phyloP scores from a whole-genome alignment of 139 green algal genomes.

The Coccomyxa sp. region DNA sequence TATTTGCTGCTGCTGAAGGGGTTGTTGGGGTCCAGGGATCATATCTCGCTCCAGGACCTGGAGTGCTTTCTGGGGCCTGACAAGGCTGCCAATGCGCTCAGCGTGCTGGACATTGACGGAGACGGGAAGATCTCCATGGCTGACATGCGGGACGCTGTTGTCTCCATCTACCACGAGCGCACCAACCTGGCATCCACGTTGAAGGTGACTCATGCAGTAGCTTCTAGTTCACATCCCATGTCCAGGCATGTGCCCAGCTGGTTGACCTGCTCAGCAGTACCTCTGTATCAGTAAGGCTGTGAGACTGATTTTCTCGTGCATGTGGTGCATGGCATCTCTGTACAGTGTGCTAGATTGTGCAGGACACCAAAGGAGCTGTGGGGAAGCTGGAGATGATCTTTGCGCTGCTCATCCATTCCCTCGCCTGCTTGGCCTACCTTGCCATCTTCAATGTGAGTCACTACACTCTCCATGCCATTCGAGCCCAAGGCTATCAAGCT shows the following conservation, averaged over 20 bases:
- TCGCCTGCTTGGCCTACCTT: slow-evolving; percentile 54
- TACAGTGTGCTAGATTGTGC: too few relatives aligned
- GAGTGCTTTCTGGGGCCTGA: slow-evolving; percentile 40
- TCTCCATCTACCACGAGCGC: slow-evolving; percentile 32
- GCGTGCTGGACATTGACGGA: slow-evolving; percentile 45
- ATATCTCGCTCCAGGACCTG: slow-evolving; percentile 49
- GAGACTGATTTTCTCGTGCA: too few relatives aligned
- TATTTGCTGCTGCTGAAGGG: too few relatives aligned
- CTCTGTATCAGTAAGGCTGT: too few relatives aligned
- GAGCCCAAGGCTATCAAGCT: neutral
- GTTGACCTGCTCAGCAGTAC: too few relatives aligned
- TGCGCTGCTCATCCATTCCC: slow-evolving; percentile 36
- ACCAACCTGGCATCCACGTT: slow-evolving; percentile 37
- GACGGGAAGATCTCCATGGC: slow-evolving; percentile 24
- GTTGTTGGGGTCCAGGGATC: slow-evolving; percentile 21
- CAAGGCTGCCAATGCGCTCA: slow-evolving; percentile 45
- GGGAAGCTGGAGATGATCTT: slow-evolving; percentile 56
- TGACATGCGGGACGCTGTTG: slow-evolving; percentile 32
- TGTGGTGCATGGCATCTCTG: too few relatives aligned
- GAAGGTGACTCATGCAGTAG: neutral
- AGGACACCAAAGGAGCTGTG: slow-evolving; percentile 63
- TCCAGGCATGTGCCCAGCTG: too few relatives aligned
- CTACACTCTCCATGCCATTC: too few relatives aligned
- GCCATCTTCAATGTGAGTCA: slow-evolving; percentile 47
- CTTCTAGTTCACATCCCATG: neutral